Percentiles rank a stretch among this genome's conserved stretches.
Evolutionary conservation across 441 rosid genomes (phyloP).

Genomic region (California macrophylla): DNA sequence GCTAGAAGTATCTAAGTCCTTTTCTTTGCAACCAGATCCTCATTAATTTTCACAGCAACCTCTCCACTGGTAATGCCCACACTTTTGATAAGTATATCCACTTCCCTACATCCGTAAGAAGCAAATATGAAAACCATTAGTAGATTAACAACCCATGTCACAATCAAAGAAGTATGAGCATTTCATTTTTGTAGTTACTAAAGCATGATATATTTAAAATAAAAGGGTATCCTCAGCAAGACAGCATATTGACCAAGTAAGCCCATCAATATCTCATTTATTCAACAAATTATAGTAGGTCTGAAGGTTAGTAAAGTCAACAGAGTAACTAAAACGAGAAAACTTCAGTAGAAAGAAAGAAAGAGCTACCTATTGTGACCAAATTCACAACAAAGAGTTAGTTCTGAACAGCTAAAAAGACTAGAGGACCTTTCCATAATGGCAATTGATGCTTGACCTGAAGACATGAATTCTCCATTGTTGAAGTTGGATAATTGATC

Average conservation of each 20-base stretch:
- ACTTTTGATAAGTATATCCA: slow-evolving; percentile 59
- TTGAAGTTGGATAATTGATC: slow-evolving; percentile 35
- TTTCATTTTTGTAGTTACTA: background rate
- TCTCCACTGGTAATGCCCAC: slow-evolving; percentile 67
- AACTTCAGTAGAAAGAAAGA: background rate
- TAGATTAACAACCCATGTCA: slow-evolving; percentile 11
- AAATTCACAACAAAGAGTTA: slow-evolving; percentile 75
- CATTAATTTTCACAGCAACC: slow-evolving; percentile 57
- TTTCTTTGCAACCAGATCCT: slow-evolving; percentile 55
- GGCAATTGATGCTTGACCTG: slow-evolving; percentile 36
- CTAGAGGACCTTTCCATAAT: slow-evolving; percentile 50
- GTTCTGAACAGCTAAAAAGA: slow-evolving; percentile 64
- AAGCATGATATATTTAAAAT: background rate
- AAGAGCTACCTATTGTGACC: slow-evolving; percentile 67
- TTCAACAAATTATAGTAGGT: background rate
- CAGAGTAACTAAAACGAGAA: slow-evolving; percentile 15
- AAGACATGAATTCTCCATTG: slow-evolving; percentile 34
- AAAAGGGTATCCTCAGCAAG: slow-evolving; percentile 2
- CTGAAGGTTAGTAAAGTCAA: background rate
- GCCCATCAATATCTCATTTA: background rate
- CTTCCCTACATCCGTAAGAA: slow-evolving; percentile 47
- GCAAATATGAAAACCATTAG: slow-evolving; percentile 15
- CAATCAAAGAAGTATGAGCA: background rate
- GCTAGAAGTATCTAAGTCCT: slow-evolving; percentile 35
- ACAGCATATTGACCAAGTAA: background rate